These are phyloP conservation scores for Phyllosticta citrichinensis DNA, from an alignment of 2,329 filamentous ascomycete genomes.

Conservation along the genomic window DNA sequence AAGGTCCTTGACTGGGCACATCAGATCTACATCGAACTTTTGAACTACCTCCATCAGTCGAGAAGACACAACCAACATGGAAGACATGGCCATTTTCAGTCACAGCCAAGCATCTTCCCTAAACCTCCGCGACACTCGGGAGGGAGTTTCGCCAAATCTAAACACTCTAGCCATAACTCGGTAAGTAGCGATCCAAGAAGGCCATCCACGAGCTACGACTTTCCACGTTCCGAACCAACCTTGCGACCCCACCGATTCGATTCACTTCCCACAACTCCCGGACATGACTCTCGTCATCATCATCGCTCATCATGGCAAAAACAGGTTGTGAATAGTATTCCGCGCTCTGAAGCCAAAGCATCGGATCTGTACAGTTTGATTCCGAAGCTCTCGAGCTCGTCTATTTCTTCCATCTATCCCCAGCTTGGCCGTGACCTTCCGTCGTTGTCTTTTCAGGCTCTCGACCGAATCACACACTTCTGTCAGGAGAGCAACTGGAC, in stretches of 20 bases:
- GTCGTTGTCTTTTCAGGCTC: conserved; percentile 23
- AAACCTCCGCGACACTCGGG: conserved; percentile 50
- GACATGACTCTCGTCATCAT: not conserved
- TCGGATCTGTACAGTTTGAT: not conserved
- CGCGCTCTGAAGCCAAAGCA: not conserved
- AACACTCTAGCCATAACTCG: not conserved
- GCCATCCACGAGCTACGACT: not conserved
- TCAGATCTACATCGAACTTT: conserved; percentile 39
- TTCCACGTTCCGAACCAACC: not conserved
- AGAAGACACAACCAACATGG: conserved; percentile 19
- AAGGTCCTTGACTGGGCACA: conserved; percentile 37
- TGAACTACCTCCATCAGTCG: conserved; percentile 38
- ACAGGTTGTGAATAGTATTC: not conserved
- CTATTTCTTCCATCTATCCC: not conserved
- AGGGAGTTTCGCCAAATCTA: conserved; percentile 34
- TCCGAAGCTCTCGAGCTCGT: not conserved
- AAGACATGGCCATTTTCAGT: conserved; percentile 27
- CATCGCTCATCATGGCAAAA: conserved; percentile 7
- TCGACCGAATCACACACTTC: conserved; percentile 27
- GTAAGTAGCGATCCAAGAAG: not conserved
- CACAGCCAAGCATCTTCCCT: conserved; percentile 50
- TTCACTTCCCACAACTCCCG: not conserved
- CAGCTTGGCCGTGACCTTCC: not conserved
- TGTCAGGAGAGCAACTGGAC: conserved; percentile 32
- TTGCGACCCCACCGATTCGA: not conserved